Evolutionary conservation across 345 rosid genomes (phyloP).

Genomic region (Populus pruinosa): DNA sequence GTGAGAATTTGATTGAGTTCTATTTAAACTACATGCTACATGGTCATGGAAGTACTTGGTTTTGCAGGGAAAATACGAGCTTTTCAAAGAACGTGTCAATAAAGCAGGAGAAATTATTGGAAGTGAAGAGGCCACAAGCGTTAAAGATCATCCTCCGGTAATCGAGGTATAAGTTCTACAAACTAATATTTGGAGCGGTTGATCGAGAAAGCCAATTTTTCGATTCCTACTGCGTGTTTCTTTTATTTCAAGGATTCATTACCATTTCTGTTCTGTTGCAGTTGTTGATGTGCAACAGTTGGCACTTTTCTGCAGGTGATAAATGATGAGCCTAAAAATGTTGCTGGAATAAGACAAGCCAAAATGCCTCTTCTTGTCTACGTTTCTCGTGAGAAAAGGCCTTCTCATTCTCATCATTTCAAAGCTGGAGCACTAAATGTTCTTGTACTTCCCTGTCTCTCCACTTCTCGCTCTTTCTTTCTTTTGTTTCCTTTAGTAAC

Average conservation of each 20-base stretch:
- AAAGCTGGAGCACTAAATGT: slow-evolving; percentile 57
- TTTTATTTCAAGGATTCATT: not conserved
- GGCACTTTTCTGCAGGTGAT: slow-evolving; percentile 17
- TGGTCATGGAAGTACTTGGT: too few relatives aligned
- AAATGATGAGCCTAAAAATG: not conserved
- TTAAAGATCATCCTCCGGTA: slow-evolving; percentile 22
- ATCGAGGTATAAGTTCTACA: slow-evolving; percentile 25
- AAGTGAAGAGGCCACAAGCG: not conserved
- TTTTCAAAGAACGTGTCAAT: slow-evolving; percentile 19
- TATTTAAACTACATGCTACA: too few relatives aligned
- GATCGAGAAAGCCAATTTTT: not conserved
- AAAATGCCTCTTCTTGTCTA: slow-evolving; percentile 41
- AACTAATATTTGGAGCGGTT: not conserved
- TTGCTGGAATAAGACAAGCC: not conserved
- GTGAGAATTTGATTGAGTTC: not conserved
- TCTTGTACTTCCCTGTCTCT: slow-evolving; percentile 30
- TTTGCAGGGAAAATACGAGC: slow-evolving; percentile 28
- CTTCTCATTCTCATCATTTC: slow-evolving; percentile 40
- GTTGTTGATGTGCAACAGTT: not conserved
- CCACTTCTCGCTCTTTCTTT: not conserved
- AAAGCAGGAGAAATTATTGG: slow-evolving; percentile 8
- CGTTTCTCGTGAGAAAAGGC: slow-evolving; percentile 46
- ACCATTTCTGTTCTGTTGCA: not conserved
- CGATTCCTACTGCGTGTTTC: not conserved
- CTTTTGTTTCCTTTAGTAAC: not conserved